Percentiles rank a stretch among this genome's conserved stretches.
Evolutionary conservation across 148 eudicot species (phyloP).

Genomic region (Nepenthes gracilis): DNA sequence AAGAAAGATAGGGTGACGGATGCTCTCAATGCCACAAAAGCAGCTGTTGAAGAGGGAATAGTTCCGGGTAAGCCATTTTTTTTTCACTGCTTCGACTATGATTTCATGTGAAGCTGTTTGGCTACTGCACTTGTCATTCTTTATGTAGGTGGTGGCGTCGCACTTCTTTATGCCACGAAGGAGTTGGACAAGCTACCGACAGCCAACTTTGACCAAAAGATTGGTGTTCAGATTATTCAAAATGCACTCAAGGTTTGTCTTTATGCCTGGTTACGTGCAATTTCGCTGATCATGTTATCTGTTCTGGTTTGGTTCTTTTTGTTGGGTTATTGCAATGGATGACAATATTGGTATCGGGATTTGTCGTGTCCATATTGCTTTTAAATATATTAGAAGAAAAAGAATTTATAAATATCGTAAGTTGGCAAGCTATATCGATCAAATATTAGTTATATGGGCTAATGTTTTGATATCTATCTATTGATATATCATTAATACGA

Average conservation of each 20-base stretch:
- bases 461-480: too few relatives aligned
- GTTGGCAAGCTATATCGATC: too few relatives aligned
- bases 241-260: constrained; percentile 48
- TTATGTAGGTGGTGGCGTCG: constrained; percentile 47
- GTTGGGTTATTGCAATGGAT: not conserved
- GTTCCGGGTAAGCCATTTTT: constrained; percentile 44
- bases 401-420: too few relatives aligned
- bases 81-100: not conserved
- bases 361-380: too few relatives aligned
- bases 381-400: too few relatives aligned
- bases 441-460: too few relatives aligned
- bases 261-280: not conserved
- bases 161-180: constrained; percentile 60
- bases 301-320: not conserved
- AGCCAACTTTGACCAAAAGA: constrained; percentile 55
- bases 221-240: constrained; percentile 62
- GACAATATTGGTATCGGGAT: too few relatives aligned
- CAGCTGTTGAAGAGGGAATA: constrained; percentile 96
- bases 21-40: constrained; percentile 94
- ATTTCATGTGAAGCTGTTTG: not conserved
- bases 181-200: constrained; percentile 33
- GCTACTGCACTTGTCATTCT: not conserved
- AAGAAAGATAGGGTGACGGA: constrained; percentile 97
- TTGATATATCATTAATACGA: too few relatives aligned
- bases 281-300: not conserved